Evolutionary conservation across 805 yeast genomes (phyloP).

Genomic region (Lachancea fermentati): DNA sequence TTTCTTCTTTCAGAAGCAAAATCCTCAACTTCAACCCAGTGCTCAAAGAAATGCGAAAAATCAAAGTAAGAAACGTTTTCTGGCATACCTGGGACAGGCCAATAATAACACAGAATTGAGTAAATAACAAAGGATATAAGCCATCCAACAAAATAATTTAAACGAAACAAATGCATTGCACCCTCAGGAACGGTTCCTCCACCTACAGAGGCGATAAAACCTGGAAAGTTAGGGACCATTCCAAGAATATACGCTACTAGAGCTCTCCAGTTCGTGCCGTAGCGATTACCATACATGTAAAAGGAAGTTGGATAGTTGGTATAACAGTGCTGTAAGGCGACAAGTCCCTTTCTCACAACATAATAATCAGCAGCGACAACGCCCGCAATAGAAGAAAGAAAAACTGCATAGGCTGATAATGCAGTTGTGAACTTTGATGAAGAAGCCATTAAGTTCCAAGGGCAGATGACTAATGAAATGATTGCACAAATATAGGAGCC

Average conservation of each 20-base stretch:
- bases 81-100: constrained; percentile 48
- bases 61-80: constrained; percentile 26
- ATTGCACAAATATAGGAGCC: constrained; percentile 63
- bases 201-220: constrained; percentile 40
- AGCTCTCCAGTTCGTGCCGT: constrained; percentile 75
- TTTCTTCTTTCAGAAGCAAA: constrained; percentile 38
- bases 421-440: constrained; percentile 68
- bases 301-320: constrained; percentile 33
- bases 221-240: constrained; percentile 36
- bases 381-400: constrained; percentile 78
- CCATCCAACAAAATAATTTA: constrained; percentile 77
- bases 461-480: constrained; percentile 62
- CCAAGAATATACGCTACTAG: constrained; percentile 52
- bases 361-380: constrained; percentile 51
- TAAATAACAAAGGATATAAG: constrained; percentile 50
- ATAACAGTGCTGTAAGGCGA: constrained; percentile 59
- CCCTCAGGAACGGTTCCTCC: constrained; percentile 71
- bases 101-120: constrained; percentile 44
- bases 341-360: constrained; percentile 61
- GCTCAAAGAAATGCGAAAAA: constrained; percentile 45
- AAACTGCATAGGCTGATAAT: constrained; percentile 69
- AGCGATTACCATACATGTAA: constrained; percentile 43
- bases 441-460: constrained; percentile 65
- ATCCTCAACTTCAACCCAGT: constrained; percentile 56
- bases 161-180: constrained; percentile 64